A percentile compares a stretch with the other conserved stretches of the same genome.
Conservation (phyloP, 2,329 filamentous ascomycete genomes). For the Pestalotiopsis sp. region DNA sequence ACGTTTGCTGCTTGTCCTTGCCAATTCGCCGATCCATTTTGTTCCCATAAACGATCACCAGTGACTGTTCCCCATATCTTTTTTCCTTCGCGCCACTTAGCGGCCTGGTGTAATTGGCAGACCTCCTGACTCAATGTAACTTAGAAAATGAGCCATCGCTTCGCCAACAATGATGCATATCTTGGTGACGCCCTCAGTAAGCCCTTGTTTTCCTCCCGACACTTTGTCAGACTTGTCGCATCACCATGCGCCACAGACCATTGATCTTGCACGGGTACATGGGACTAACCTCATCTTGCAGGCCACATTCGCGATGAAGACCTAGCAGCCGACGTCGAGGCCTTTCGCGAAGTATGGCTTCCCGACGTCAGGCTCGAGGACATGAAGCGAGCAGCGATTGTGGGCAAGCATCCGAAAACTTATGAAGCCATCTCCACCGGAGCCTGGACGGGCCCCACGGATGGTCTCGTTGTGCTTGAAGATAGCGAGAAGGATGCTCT, state of each 20-base stretch:
- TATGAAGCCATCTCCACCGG: constrained; percentile 1
- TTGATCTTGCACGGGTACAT: not conserved
- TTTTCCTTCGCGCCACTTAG: not conserved
- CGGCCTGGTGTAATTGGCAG: not conserved
- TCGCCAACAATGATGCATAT: constrained; percentile 9
- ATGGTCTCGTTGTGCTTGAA: constrained; percentile 30
- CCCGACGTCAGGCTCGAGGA: not conserved
- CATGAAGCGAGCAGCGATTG: constrained; percentile 5
- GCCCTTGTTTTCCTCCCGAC: not conserved
- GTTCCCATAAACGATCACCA: not conserved
- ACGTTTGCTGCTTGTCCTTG: not conserved
- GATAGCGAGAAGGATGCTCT: constrained; percentile 40
- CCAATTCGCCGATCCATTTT: not conserved
- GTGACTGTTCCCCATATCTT: constrained; percentile 1
- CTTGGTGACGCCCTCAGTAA: constrained; percentile 7
- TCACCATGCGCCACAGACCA: not conserved
- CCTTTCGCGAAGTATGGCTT: constrained; percentile 1
- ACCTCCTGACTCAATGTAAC: not conserved
- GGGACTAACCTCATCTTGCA: not conserved
- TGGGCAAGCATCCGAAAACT: constrained; percentile 5
- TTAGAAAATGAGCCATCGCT: constrained; percentile 7
- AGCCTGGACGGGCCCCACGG: not conserved
- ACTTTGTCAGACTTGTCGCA: not conserved
- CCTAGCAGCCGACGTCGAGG: constrained; percentile 4
- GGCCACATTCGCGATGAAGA: constrained; percentile 9